Evolutionary conservation across 164 flowering plant genomes (phyloP).

Genomic region (Chimonanthus praecox): DNA sequence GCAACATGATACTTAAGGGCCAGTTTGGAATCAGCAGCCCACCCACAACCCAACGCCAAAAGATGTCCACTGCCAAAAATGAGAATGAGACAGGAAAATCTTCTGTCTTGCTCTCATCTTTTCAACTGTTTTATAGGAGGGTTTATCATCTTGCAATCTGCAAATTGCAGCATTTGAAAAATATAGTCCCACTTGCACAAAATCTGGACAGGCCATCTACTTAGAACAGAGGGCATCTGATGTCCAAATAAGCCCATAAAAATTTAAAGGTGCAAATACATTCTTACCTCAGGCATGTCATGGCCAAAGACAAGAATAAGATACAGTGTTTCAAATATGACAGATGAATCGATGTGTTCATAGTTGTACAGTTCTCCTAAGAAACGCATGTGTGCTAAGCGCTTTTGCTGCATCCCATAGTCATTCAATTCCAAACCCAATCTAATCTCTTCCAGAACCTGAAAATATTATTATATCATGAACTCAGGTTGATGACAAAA

Average conservation of each 20-base stretch:
- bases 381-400: constrained; percentile 89
- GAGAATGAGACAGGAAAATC: background rate
- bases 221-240: too few relatives aligned
- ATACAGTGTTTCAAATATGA: constrained; percentile 89
- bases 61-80: background rate
- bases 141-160: background rate
- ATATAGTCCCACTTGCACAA: background rate
- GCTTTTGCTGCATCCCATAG: constrained; percentile 88
- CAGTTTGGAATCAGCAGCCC: background rate
- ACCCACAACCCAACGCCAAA: background rate
- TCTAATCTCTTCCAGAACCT: constrained; percentile 95
- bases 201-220: too few relatives aligned
- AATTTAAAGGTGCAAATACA: background rate
- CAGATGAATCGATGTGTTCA: constrained; percentile 91
- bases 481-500: background rate
- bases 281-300: constrained; percentile 80
- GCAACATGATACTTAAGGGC: background rate
- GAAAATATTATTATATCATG: constrained; percentile 12
- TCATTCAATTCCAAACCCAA: constrained; percentile 87
- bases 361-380: constrained; percentile 97
- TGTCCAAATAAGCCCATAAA: background rate
- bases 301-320: constrained; percentile 85
- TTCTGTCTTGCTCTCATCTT: background rate
- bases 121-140: background rate
- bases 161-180: background rate